Base-by-base conservation (phyloP, 2,329 filamentous ascomycete genomes). In the Macrophomina phaseolina region DNA sequence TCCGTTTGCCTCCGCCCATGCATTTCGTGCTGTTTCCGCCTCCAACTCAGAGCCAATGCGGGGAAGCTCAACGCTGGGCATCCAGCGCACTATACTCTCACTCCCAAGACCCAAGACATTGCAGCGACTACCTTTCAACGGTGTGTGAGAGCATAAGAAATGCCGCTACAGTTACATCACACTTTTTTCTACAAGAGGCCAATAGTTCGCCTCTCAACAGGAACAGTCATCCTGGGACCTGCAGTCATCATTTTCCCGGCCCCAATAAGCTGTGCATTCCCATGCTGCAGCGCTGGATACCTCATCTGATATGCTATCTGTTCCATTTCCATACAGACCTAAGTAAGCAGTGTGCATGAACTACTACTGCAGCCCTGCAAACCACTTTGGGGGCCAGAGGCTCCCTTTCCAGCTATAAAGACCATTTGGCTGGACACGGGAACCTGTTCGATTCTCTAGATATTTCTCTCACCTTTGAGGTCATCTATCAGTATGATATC, bases 301-400 rank as follows among this genome's bases (percentile, higher is more conserved):
- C 8, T 16, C 18, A 16, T 30, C 16, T 34, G 40, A 48, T 61
- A 16, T 5, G 7, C 40, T 23, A n/a, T 36, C 23, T n/a, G 28
- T 30, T 46, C 3, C 28, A 61, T 32, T 6, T 28, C 16, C 7
- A 48, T 36, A 23, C 16, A 16, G 28, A 36, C 34, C 40, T 28
- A 34, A 12, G 56, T 62, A 62, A 49, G 32, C 58, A 49, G 18
- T 12, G 28, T 49, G 45, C 30, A n/a, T n/a, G 58, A 12, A 16
- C 9, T 14, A 14, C n/a, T 62, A 14, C 42, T 61, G 58, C 45
- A 49, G 45, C 45, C 58, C 8, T 61, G 40, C 23, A 18, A 32
- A 48, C 45, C 28, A 5, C 38, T 60, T 36, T 61, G 56, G 56
- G 56, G 56, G 42, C 55, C 23, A 36, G 12, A 32, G 11, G 9